Conservation (phyloP, 148 eudicot genomes). For the Vaccinium myrtillus region DNA sequence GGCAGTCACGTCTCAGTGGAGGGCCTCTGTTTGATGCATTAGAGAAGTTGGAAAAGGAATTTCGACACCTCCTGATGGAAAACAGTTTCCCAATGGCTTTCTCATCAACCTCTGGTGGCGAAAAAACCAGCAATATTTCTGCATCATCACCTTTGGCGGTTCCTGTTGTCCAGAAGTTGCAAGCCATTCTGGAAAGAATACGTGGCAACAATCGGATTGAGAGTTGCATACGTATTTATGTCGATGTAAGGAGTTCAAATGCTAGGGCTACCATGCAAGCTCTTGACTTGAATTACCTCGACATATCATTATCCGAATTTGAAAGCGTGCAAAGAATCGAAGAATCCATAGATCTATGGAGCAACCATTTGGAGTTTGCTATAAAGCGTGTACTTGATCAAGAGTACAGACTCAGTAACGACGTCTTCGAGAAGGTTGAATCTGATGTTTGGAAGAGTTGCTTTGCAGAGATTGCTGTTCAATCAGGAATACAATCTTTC, state of each 20-base stretch:
- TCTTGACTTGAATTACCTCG: conserved; percentile 55
- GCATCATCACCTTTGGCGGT: conserved; percentile 19
- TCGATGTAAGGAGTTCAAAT: conserved; percentile 49
- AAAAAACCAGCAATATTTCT: neutral
- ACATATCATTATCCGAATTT: conserved; percentile 42
- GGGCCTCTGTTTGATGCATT: conserved; percentile 50
- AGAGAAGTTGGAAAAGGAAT: conserved; percentile 45
- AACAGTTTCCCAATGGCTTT: conserved; percentile 21
- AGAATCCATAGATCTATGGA: conserved; percentile 54
- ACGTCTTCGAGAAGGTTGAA: conserved; percentile 37
- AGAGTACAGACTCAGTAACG: conserved; percentile 54
- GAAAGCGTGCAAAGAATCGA: conserved; percentile 62
- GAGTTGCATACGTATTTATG: conserved; percentile 46
- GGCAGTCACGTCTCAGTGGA: conserved; percentile 32
- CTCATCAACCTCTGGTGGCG: neutral
- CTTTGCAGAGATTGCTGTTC: conserved; percentile 50
- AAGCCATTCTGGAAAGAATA: conserved; percentile 49
- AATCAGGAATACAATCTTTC: conserved; percentile 53
- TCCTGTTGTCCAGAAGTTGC: conserved; percentile 39
- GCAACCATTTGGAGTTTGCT: conserved; percentile 58
- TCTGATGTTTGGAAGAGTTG: conserved; percentile 37
- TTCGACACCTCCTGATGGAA: conserved; percentile 41
- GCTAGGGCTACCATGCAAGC: conserved; percentile 42
- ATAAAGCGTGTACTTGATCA: conserved; percentile 45
- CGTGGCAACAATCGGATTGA: conserved; percentile 40